Conservation (phyloP, 2,329 filamentous ascomycete genomes). For the Cladorrhinum sp. region DNA sequence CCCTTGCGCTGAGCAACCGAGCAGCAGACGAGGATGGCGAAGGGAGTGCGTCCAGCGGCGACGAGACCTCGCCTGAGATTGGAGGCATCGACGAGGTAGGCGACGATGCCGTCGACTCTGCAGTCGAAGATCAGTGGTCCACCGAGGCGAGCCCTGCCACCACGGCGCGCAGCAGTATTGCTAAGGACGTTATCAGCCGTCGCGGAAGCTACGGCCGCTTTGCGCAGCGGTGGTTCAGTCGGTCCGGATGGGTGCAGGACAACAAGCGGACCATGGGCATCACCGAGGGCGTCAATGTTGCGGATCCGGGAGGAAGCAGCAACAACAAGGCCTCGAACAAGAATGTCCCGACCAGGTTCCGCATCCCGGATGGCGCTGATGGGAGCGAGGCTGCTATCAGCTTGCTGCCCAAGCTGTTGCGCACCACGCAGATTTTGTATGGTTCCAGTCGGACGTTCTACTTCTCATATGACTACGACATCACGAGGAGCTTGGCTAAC, state of each 20-base stretch:
- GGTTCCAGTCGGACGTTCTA: constrained; percentile 81
- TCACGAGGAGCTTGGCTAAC: constrained; percentile 64
- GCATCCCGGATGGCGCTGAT: constrained; percentile 35
- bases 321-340: constrained; percentile 34
- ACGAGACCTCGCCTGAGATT: constrained; percentile 40
- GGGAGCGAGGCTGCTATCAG: constrained; percentile 36
- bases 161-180: constrained; percentile 60
- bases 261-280: constrained; percentile 68
- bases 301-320: background rate
- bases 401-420: constrained; percentile 78
- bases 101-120: constrained; percentile 39
- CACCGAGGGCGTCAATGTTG: constrained; percentile 41
- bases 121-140: constrained; percentile 32
- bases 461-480: constrained; percentile 91
- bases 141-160: constrained; percentile 32
- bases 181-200: constrained; percentile 81
- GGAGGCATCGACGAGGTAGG: constrained; percentile 40
- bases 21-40: constrained; percentile 31
- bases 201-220: constrained; percentile 86
- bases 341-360: constrained; percentile 15
- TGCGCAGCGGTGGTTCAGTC: constrained; percentile 87
- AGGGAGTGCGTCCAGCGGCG: constrained; percentile 43
- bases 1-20: constrained; percentile 40
- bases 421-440: constrained; percentile 81
- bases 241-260: constrained; percentile 73